Percentiles rank a stretch among this genome's conserved stretches.
Conservation (phyloP, 495 filamentous ascomycete genomes). For the Cudoniella acicularis region DNA sequence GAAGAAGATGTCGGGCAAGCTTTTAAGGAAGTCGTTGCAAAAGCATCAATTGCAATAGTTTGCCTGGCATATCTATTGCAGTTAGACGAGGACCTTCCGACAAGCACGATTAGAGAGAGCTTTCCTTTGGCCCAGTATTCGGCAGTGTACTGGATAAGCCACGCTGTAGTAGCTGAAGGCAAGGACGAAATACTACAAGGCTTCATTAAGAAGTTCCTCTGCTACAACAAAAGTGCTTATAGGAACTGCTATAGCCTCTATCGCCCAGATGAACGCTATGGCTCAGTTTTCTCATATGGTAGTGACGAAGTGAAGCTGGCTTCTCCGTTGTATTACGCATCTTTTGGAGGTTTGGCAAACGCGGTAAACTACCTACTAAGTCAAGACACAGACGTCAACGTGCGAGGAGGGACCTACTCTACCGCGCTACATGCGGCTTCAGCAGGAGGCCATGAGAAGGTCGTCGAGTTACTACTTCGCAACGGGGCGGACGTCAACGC, state of each 20-base stretch:
- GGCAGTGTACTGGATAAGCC: slow-evolving; percentile 24
- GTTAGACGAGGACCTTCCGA: slow-evolving; percentile 17
- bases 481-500: slow-evolving; percentile 5
- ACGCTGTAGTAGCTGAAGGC: slow-evolving; percentile 12
- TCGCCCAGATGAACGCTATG: slow-evolving; percentile 15
- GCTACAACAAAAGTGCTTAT: slow-evolving; percentile 1
- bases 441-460: neutral
- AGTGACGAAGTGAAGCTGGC: neutral
- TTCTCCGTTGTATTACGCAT: slow-evolving; percentile 25
- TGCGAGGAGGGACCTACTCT: neutral
- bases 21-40: slow-evolving; percentile 23
- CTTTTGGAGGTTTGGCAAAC: slow-evolving; percentile 9
- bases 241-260: slow-evolving; percentile 18
- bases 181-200: slow-evolving; percentile 9
- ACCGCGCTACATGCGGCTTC: neutral
- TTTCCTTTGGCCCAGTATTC: slow-evolving; percentile 25
- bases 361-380: slow-evolving; percentile 15
- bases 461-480: slow-evolving; percentile 4
- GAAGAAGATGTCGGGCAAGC: neutral
- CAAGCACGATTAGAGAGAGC: slow-evolving; percentile 12
- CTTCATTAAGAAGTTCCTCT: slow-evolving; percentile 9
- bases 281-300: neutral
- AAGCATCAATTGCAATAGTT: slow-evolving; percentile 26
- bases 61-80: slow-evolving; percentile 31
- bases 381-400: neutral